Evolutionary conservation across 257 asterid genomes (phyloP).

Genomic region (Rubia yunnanensis): DNA sequence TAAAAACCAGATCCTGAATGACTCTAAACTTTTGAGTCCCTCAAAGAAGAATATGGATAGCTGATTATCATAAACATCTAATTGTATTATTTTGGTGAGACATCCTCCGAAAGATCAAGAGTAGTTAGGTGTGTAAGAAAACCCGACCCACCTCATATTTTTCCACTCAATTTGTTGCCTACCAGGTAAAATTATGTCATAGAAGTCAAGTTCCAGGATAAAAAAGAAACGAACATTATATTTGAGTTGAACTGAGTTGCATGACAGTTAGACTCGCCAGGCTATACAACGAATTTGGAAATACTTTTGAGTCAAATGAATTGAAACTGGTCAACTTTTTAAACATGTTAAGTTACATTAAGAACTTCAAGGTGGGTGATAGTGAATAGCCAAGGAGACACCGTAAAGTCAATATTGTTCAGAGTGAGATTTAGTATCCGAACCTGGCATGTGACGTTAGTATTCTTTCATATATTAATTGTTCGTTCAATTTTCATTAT

Average conservation of each 20-base stretch:
- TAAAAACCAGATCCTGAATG: not conserved
- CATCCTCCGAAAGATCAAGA: not conserved
- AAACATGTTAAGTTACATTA: not conserved
- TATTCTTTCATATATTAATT: too few relatives aligned
- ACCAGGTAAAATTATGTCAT: not conserved
- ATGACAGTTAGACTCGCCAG: not conserved
- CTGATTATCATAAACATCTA: slow-evolving; percentile 4
- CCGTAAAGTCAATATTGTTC: too few relatives aligned
- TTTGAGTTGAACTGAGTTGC: not conserved
- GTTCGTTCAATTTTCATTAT: too few relatives aligned
- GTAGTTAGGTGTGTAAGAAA: not conserved
- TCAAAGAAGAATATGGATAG: slow-evolving; percentile 6
- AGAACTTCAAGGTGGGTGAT: not conserved
- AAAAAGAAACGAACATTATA: not conserved
- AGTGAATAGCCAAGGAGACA: slow-evolving; percentile 11
- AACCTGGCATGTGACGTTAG: too few relatives aligned
- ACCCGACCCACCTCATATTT: not conserved
- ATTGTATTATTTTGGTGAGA: not conserved
- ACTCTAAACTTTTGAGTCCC: not conserved
- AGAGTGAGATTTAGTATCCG: too few relatives aligned
- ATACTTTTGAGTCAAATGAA: not conserved
- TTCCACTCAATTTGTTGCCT: not conserved
- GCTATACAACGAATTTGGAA: not conserved
- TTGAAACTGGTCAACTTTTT: not conserved
- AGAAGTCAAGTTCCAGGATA: not conserved